Conservation (phyloP, 2,329 filamentous ascomycete genomes). For the Penicillium sp. region DNA sequence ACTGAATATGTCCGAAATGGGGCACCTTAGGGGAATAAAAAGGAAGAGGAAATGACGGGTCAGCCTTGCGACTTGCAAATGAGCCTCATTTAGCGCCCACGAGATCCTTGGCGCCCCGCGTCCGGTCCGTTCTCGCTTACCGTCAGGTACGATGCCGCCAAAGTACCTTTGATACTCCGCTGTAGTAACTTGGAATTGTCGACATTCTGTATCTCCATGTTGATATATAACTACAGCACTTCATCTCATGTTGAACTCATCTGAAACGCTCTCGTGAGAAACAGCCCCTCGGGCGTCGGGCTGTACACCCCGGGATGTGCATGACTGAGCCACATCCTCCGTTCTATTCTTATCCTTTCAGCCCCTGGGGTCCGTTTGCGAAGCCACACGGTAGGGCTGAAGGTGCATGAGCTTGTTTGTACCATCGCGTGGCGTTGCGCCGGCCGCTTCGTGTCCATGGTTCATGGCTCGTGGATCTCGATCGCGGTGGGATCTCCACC, state of each 20-base stretch:
- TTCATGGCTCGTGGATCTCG: background rate
- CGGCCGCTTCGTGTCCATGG: background rate
- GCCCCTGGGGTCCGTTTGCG: background rate
- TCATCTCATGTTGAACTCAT: background rate
- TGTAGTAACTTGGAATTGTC: background rate
- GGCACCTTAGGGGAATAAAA: constrained; percentile 1
- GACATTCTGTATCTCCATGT: background rate
- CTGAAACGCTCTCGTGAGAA: background rate
- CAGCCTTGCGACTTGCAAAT: constrained; percentile 6
- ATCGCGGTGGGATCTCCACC: background rate
- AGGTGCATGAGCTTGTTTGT: constrained; percentile 6
- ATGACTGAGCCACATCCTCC: background rate
- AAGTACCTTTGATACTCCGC: too few relatives aligned
- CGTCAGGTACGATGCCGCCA: background rate
- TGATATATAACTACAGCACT: background rate
- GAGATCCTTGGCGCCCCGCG: background rate
- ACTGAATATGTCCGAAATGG: background rate
- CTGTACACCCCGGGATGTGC: background rate
- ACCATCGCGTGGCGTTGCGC: background rate
- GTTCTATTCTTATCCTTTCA: constrained; percentile 2
- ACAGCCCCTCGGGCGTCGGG: background rate
- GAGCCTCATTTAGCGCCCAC: constrained; percentile 15
- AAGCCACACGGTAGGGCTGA: constrained; percentile 4
- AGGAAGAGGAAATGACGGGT: constrained; percentile 4
- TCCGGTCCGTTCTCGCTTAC: background rate